phyloP scores from a whole-genome alignment of 805 yeast species.

The Schwanniomyces yamadae region DNA sequence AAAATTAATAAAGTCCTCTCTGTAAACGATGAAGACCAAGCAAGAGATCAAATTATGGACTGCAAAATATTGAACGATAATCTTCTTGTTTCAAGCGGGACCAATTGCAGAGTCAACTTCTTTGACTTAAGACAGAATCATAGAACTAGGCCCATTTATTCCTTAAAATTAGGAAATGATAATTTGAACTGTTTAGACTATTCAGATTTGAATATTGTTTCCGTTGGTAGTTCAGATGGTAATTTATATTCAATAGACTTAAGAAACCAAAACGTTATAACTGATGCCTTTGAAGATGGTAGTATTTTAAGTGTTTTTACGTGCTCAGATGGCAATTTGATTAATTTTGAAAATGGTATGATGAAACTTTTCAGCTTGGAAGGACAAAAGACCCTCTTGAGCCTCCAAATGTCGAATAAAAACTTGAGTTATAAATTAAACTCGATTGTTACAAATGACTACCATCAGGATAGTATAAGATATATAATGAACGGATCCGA shows the following conservation, averaged over 20 bases:
- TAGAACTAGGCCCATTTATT: conserved; percentile 11
- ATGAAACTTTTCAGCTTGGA: conserved; percentile 7
- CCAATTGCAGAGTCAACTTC: conserved; percentile 19
- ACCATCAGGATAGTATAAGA: conserved; percentile 15
- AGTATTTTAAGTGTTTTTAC: conserved; percentile 8
- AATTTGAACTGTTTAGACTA: conserved; percentile 21
- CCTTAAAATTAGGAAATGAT: conserved; percentile 20
- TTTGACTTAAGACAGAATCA: conserved; percentile 21
- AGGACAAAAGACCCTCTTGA: background rate
- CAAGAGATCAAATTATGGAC: conserved; percentile 15
- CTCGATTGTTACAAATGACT: conserved; percentile 10
- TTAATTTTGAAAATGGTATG: conserved; percentile 11
- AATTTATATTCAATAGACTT: conserved; percentile 22
- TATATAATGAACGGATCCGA: conserved; percentile 18
- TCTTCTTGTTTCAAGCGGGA: conserved; percentile 25
- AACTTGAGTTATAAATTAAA: conserved; percentile 9
- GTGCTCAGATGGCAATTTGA: conserved; percentile 1
- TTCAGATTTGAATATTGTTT: conserved; percentile 6
- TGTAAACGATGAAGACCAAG: background rate
- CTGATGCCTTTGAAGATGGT: conserved; percentile 10
- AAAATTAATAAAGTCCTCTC: conserved; percentile 8
- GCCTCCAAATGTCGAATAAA: background rate
- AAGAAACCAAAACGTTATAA: conserved; percentile 13
- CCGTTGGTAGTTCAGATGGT: conserved; percentile 24
- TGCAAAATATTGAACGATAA: conserved; percentile 18